Conservation (phyloP, 768 basidiomycete genomes). For the Calocybe cyanea region DNA sequence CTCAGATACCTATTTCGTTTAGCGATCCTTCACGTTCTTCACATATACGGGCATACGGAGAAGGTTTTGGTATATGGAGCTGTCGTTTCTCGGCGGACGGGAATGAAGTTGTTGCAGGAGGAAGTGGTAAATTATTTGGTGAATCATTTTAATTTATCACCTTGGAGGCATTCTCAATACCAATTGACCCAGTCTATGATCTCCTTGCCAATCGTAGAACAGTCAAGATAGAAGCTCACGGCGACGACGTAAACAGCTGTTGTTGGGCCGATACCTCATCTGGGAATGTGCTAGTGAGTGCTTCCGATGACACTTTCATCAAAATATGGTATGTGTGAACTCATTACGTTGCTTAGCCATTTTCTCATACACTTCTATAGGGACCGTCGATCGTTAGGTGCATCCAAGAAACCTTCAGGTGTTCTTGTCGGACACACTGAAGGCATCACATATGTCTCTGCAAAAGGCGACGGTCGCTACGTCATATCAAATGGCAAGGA, state of each 20-base stretch:
- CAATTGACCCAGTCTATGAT: conserved; percentile 71
- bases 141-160: conserved; percentile 6
- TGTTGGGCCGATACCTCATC: conserved; percentile 94
- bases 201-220: conserved; percentile 73
- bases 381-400: conserved; percentile 54
- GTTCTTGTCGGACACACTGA: conserved; percentile 95
- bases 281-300: conserved; percentile 92
- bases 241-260: conserved; percentile 90
- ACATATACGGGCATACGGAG: conserved; percentile 36
- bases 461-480: conserved; percentile 96
- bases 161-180: conserved; percentile 1
- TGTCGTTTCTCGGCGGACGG: conserved; percentile 96
- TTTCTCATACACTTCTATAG: conserved; percentile 26
- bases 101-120: conserved; percentile 92
- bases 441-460: conserved; percentile 90
- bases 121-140: conserved; percentile 79
- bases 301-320: conserved; percentile 89
- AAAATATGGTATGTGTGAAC: conserved; percentile 79
- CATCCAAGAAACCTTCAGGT: conserved; percentile 77
- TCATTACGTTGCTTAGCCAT: conserved; percentile 46
- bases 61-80: conserved; percentile 80
- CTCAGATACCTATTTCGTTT: conserved; percentile 62
- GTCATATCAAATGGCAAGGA: conserved; percentile 96
- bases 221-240: conserved; percentile 84
- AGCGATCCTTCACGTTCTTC: conserved; percentile 39